A percentile compares a stretch with the other conserved stretches of the same genome.
Evolutionary conservation across 169 alveolate species (phyloP).

Genomic region (Eimeria sp.): DNA sequence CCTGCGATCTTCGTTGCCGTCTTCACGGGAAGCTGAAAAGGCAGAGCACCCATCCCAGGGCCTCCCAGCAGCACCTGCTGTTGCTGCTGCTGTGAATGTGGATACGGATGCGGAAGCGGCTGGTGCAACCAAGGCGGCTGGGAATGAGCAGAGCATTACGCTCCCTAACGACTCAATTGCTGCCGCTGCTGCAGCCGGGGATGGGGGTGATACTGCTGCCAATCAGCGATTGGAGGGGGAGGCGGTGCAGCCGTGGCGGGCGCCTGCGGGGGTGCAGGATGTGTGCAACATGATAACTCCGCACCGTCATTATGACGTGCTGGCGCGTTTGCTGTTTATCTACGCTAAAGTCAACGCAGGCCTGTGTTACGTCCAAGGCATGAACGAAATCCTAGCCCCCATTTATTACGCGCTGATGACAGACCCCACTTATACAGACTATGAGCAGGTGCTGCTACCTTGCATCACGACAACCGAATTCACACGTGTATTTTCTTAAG

Average conservation of each 20-base stretch:
- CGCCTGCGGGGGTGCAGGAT: conserved; percentile 83
- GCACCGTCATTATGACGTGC: conserved; percentile 85
- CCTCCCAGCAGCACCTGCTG: neutral
- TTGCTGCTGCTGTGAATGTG: neutral
- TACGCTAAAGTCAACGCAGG: conserved; percentile 93
- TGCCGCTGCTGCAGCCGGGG: neutral
- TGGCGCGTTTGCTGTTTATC: conserved; percentile 90
- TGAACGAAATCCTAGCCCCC: conserved; percentile 94
- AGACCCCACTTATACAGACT: conserved; percentile 78
- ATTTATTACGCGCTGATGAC: conserved; percentile 88
- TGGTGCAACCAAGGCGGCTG: neutral
- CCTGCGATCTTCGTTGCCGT: neutral
- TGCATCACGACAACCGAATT: neutral
- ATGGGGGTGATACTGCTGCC: neutral
- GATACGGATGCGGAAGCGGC: conserved; percentile 29
- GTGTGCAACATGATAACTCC: conserved; percentile 80
- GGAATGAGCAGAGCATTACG: neutral
- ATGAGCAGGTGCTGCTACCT: conserved; percentile 48
- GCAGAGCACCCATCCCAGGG: neutral
- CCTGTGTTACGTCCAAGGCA: conserved; percentile 88
- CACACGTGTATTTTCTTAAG: neutral
- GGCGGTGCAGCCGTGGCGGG: conserved; percentile 79
- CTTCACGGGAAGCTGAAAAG: neutral
- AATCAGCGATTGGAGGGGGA: neutral
- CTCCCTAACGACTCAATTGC: neutral